Evolutionary conservation across 495 filamentous ascomycete species (phyloP).

Genomic region (Neurospora sp.): DNA sequence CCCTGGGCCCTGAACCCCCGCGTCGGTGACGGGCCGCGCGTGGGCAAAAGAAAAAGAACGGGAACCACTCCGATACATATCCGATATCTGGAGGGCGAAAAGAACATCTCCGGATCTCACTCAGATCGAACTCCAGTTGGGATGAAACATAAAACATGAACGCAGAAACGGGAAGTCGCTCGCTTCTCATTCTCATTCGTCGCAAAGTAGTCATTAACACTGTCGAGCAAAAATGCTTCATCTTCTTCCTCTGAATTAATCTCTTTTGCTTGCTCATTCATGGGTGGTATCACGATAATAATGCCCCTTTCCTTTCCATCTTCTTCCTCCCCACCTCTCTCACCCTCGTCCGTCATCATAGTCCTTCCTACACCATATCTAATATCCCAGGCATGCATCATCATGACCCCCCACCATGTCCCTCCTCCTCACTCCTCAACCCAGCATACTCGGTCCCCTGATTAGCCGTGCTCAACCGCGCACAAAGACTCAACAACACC

Average conservation of each 20-base stretch:
- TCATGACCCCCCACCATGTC: constrained; percentile 10
- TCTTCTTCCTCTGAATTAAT: not conserved
- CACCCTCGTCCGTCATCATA: not conserved
- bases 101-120: not conserved
- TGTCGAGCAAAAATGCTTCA: not conserved
- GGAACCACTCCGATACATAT: not conserved
- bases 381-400: not conserved
- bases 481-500: constrained; percentile 77
- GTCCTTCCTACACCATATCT: not conserved
- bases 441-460: constrained; percentile 52
- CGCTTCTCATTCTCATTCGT: not conserved
- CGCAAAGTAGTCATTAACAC: not conserved
- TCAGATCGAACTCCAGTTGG: not conserved
- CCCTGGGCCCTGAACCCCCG: not conserved
- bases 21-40: not conserved
- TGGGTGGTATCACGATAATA: not conserved
- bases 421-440: constrained; percentile 36
- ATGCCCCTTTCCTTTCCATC: not conserved
- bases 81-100: not conserved
- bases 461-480: constrained; percentile 62
- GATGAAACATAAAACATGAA: not conserved
- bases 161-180: not conserved
- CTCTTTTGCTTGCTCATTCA: not conserved
- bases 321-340: not conserved
- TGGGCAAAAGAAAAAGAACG: not conserved